Conservation (phyloP, 257 asterid species). For the Jacaranda mimosifolia region DNA sequence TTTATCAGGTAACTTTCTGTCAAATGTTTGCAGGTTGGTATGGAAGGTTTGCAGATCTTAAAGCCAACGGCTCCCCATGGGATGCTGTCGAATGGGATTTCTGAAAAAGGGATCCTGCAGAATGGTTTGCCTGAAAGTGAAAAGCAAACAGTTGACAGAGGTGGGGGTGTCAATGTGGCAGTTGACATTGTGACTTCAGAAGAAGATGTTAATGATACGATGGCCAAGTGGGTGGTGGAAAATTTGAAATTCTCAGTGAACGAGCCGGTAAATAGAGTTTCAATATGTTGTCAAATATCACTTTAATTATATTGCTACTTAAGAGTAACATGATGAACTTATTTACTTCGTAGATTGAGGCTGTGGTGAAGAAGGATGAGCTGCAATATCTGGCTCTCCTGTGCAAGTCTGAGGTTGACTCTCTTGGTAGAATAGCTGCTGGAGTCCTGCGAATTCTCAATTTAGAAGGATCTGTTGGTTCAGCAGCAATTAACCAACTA, state of each 20-base stretch:
- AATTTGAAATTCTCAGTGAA: slow-evolving; percentile 83
- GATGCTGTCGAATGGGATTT: slow-evolving; percentile 46
- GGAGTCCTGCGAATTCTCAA: slow-evolving; percentile 90
- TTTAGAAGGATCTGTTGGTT: slow-evolving; percentile 83
- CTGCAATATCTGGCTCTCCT: slow-evolving; percentile 70
- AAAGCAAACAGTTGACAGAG: slow-evolving; percentile 51
- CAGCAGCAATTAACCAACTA: slow-evolving; percentile 83
- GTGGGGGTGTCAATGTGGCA: slow-evolving; percentile 69
- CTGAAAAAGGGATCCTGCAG: slow-evolving; percentile 44
- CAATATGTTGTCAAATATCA: neutral
- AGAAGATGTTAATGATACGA: slow-evolving; percentile 60
- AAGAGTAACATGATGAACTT: slow-evolving; percentile 21
- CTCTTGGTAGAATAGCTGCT: slow-evolving; percentile 91
- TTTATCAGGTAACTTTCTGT: slow-evolving; percentile 24
- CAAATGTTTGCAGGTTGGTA: slow-evolving; percentile 73
- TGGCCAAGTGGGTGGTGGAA: slow-evolving; percentile 74
- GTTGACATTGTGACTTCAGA: slow-evolving; percentile 76
- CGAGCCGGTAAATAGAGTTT: slow-evolving; percentile 72
- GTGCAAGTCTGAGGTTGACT: slow-evolving; percentile 89
- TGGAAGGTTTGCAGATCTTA: slow-evolving; percentile 85
- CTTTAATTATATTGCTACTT: slow-evolving; percentile 26
- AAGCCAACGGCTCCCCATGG: slow-evolving; percentile 68
- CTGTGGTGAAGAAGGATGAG: slow-evolving; percentile 85
- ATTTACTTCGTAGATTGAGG: slow-evolving; percentile 72
- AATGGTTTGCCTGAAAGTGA: slow-evolving; percentile 58